A percentile compares a stretch with the other conserved stretches of the same genome.
phyloP scores from a whole-genome alignment of 106 monocot genomes.

The Dendrobium huoshanense region DNA sequence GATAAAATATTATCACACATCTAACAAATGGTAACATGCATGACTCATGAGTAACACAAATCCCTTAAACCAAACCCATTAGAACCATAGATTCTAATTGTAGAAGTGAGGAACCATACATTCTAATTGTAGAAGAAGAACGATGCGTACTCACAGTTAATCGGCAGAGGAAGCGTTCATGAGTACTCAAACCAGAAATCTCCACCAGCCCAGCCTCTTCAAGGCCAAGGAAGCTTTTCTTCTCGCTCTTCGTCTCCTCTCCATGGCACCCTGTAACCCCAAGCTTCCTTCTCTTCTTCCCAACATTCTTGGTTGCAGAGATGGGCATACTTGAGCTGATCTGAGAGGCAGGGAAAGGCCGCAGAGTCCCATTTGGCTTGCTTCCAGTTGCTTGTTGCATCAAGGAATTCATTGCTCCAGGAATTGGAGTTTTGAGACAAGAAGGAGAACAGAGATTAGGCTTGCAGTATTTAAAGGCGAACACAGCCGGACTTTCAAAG shows the following conservation, averaged over 20 bases:
- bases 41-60: too few relatives aligned
- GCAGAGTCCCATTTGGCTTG: not conserved
- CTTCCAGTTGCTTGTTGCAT: not conserved
- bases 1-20: too few relatives aligned
- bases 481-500: not conserved
- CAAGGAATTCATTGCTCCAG: not conserved
- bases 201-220: constrained; percentile 88
- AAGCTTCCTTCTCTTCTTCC: constrained; percentile 11
- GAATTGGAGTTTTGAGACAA: not conserved
- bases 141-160: constrained; percentile 40
- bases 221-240: constrained; percentile 57
- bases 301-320: not conserved
- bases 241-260: constrained; percentile 16
- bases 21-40: too few relatives aligned
- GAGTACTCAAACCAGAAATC: constrained; percentile 83
- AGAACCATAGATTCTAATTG: too few relatives aligned
- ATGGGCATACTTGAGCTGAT: too few relatives aligned
- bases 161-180: constrained; percentile 74
- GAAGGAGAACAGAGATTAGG: not conserved
- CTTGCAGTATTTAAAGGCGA: not conserved
- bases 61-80: too few relatives aligned
- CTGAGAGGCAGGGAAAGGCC: not conserved
- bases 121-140: not conserved
- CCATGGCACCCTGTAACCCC: constrained; percentile 27
- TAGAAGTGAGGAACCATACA: too few relatives aligned